Conservation (phyloP, 2,329 filamentous ascomycete species). For the Atkinsonella texensis region DNA sequence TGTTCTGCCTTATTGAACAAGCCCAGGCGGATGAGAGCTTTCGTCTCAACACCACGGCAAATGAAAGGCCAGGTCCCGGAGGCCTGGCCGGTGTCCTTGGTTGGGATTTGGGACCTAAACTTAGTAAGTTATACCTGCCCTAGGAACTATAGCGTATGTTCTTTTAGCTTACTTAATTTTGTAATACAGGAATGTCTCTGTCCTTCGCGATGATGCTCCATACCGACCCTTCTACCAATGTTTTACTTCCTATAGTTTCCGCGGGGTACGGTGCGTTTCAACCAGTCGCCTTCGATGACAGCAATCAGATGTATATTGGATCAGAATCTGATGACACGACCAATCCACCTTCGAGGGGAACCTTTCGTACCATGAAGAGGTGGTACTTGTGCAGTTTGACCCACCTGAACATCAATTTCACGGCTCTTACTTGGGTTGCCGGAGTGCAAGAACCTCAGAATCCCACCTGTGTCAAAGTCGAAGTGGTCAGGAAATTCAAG, state of each 20-base stretch:
- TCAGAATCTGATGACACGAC: no score
- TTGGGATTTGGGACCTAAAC: conserved; percentile 7
- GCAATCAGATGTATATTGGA: no score
- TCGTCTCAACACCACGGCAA: conserved; percentile 10
- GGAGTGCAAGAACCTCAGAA: conserved; percentile 11
- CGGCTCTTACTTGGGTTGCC: conserved; percentile 10
- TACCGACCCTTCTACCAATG: conserved; percentile 11
- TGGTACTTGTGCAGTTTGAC: conserved; percentile 12
- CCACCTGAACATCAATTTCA: conserved; percentile 10
- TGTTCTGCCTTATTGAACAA: no score
- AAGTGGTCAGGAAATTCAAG: conserved; percentile 10
- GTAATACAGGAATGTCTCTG: no score
- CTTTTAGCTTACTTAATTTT: no score
- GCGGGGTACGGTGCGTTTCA: no score
- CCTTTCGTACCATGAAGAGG: no score
- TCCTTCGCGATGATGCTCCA: conserved; percentile 9
- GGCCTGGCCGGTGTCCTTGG: conserved; percentile 7
- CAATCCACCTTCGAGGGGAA: no score
- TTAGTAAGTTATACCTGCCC: background rate
- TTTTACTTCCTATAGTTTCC: no score
- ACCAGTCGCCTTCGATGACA: no score
- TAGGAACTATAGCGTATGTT: no score
- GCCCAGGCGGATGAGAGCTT: conserved; percentile 1
- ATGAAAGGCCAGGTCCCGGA: conserved; percentile 7
- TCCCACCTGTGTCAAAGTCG: conserved; percentile 13